Conservation (phyloP, 2,329 filamentous ascomycete genomes). For the Dactylellina cionopaga region DNA sequence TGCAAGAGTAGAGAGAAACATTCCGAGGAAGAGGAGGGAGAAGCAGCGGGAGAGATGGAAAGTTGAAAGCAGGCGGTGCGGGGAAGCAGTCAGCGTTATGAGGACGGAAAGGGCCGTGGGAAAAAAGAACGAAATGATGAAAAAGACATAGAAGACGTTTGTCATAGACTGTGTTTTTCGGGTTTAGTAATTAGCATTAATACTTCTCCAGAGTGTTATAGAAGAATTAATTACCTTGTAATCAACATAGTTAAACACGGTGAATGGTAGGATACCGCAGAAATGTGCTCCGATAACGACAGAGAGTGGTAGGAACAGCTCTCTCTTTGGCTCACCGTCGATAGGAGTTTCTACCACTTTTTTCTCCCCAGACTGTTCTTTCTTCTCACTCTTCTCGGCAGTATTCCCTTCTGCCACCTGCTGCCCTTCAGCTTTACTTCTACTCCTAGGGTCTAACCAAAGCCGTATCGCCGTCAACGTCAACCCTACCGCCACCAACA, state of each 20-base stretch:
- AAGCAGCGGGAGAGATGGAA: constrained; percentile 85
- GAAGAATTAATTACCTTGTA: constrained; percentile 67
- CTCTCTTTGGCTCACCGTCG: constrained; percentile 67
- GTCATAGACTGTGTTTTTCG: constrained; percentile 66
- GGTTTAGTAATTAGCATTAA: constrained; percentile 34
- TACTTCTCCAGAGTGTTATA: neutral
- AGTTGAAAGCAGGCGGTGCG: constrained; percentile 71
- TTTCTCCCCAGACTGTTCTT: constrained; percentile 56
- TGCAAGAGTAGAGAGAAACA: constrained; percentile 89
- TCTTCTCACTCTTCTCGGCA: constrained; percentile 52
- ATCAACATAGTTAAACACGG: constrained; percentile 81
- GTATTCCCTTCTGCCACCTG: constrained; percentile 49
- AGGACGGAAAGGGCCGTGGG: constrained; percentile 69
- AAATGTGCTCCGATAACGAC: constrained; percentile 79
- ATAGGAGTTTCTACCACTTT: constrained; percentile 46
- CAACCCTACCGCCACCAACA: constrained; percentile 93
- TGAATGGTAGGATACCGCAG: constrained; percentile 81
- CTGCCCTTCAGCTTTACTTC: constrained; percentile 54
- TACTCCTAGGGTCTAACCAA: constrained; percentile 85
- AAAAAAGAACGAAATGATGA: constrained; percentile 67
- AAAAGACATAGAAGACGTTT: constrained; percentile 69
- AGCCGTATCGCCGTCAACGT: constrained; percentile 92
- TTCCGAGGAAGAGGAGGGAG: constrained; percentile 88
- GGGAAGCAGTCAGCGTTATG: constrained; percentile 63
- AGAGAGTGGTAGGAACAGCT: constrained; percentile 76